Percentiles rank a stretch among this genome's conserved stretches.
phyloP scores from a whole-genome alignment of 2,329 filamentous ascomycete genomes.

The Cryphonectria japonica region DNA sequence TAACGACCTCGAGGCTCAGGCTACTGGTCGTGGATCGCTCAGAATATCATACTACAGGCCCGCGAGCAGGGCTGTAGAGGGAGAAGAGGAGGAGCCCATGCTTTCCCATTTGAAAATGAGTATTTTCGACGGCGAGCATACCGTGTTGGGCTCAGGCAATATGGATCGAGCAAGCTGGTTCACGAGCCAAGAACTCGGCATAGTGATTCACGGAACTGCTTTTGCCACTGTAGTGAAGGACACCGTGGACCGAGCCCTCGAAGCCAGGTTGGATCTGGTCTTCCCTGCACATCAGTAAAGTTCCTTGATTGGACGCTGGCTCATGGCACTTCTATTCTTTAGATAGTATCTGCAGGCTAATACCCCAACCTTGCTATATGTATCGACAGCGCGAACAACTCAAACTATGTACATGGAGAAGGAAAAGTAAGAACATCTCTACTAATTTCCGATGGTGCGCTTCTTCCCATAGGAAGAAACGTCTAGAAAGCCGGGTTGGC shows the following conservation, averaged over 20 bases:
- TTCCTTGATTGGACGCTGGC: not conserved
- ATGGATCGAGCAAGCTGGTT: conserved; percentile 86
- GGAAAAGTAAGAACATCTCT: not conserved
- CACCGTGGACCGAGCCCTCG: conserved; percentile 39
- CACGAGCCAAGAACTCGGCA: conserved; percentile 81
- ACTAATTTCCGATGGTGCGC: not conserved
- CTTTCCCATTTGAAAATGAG: conserved; percentile 80
- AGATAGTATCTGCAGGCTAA: not conserved
- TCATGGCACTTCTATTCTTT: not conserved
- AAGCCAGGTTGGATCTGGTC: conserved; percentile 39
- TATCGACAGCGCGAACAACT: conserved; percentile 17
- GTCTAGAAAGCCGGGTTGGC: conserved; percentile 56
- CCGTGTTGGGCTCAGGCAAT: conserved; percentile 79
- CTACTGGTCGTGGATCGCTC: conserved; percentile 50
- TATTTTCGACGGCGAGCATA: conserved; percentile 69
- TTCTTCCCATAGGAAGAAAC: not conserved
- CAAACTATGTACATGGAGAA: conserved; percentile 27
- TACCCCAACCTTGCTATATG: not conserved
- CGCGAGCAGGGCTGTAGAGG: conserved; percentile 35
- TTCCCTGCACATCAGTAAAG: conserved; percentile 32
- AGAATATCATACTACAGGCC: conserved; percentile 62
- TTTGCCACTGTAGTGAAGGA: conserved; percentile 40
- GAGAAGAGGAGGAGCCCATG: conserved; percentile 65
- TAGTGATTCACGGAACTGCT: conserved; percentile 53
- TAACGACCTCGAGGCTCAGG: conserved; percentile 49